phyloP scores from a whole-genome alignment of 1,284 basidiomycete genomes.

The Neotropicomus parvogracilis region DNA sequence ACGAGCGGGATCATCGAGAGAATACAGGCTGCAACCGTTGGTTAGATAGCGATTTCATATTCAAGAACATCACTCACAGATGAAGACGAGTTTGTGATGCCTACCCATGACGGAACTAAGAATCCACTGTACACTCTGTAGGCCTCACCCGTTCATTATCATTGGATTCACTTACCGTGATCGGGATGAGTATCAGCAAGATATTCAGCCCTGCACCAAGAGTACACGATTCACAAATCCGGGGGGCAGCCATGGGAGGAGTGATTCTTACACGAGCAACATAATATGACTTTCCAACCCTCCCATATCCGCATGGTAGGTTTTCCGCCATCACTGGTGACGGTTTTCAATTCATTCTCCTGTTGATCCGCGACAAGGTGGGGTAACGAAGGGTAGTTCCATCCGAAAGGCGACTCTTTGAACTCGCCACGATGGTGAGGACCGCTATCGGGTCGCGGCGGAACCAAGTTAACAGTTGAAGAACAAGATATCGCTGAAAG shows the following conservation, averaged over 20 bases:
- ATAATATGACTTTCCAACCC: conserved; percentile 55
- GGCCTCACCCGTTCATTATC: background rate
- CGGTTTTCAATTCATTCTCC: background rate
- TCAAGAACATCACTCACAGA: conserved; percentile 43
- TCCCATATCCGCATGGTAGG: conserved; percentile 26
- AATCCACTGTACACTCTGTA: conserved; percentile 51
- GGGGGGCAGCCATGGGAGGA: background rate
- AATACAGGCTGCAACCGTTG: conserved; percentile 48
- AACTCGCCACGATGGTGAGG: conserved; percentile 20
- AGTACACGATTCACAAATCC: background rate
- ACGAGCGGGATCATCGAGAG: conserved; percentile 71
- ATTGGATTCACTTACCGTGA: conserved; percentile 45
- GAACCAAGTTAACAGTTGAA: conserved; percentile 26
- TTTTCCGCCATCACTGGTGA: conserved; percentile 2
- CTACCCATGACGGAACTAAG: conserved; percentile 53
- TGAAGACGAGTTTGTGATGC: conserved; percentile 61
- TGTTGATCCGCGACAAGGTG: conserved; percentile 17
- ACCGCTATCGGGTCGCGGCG: conserved; percentile 13
- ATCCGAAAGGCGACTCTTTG: conserved; percentile 32
- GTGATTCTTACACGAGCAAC: conserved; percentile 52
- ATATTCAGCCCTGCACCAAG: conserved; percentile 57
- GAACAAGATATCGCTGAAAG: conserved; percentile 27
- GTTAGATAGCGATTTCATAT: background rate
- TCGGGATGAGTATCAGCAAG: conserved; percentile 55
- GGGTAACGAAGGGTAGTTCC: conserved; percentile 28